A percentile compares a stretch with the other conserved stretches of the same genome.
Evolutionary conservation across 1,284 basidiomycete species (phyloP).

Genomic region (Naganishia liquefaciens): DNA sequence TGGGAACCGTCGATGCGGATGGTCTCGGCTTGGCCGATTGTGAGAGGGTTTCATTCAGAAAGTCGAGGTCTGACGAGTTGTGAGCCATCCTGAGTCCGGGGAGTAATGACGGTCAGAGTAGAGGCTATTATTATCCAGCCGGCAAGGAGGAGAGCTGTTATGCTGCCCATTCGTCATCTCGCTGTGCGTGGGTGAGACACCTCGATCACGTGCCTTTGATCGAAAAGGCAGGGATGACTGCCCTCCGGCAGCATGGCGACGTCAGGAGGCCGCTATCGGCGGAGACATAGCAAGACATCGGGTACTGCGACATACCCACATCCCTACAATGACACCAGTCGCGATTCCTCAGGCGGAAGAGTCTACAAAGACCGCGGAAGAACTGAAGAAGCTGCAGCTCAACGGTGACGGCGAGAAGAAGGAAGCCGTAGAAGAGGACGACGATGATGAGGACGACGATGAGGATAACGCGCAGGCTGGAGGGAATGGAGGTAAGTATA

Average conservation of each 20-base stretch:
- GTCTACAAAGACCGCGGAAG: constrained; percentile 10
- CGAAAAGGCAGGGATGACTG: constrained; percentile 8
- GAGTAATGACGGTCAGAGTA: not conserved
- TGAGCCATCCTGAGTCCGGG: not conserved
- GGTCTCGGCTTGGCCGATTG: constrained; percentile 39
- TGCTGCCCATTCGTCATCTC: constrained; percentile 13
- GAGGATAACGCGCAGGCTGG: constrained; percentile 20
- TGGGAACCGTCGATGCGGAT: constrained; percentile 36
- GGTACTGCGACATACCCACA: not conserved
- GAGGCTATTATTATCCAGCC: too few species aligned
- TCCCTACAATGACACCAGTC: constrained; percentile 1
- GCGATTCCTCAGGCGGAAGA: constrained; percentile 7
- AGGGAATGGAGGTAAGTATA: not conserved
- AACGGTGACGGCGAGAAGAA: constrained; percentile 21
- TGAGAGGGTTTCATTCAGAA: constrained; percentile 50
- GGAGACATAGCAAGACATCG: too few species aligned
- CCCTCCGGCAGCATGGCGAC: constrained; percentile 1
- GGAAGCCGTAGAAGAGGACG: constrained; percentile 17
- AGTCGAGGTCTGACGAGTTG: constrained; percentile 49
- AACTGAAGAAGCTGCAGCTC: constrained; percentile 25
- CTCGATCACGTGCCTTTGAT: constrained; percentile 10
- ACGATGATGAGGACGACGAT: constrained; percentile 19
- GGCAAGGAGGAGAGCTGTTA: not conserved
- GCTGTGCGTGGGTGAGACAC: not conserved
- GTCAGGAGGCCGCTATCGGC: not conserved